These are phyloP conservation scores for Corinectria fuckeliana DNA, from an alignment of 2,329 filamentous ascomycete species.

Conservation along the genomic window DNA sequence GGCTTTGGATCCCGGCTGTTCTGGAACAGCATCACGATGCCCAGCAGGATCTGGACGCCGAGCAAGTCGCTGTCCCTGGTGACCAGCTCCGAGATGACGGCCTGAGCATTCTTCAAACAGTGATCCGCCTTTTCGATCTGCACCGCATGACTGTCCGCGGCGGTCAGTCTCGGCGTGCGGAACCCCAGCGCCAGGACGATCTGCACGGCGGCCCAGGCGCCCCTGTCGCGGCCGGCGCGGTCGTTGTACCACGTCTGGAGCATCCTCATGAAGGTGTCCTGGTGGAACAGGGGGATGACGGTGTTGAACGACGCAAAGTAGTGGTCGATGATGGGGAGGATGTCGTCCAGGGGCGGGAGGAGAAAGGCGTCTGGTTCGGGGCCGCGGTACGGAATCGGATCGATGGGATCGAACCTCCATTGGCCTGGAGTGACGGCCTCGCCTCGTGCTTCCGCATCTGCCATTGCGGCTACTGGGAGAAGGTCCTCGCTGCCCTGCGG, in stretches of 20 bases:
- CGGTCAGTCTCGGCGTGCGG: slow-evolving; percentile 32
- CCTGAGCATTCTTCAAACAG: slow-evolving; percentile 48
- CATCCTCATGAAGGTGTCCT: slow-evolving; percentile 45
- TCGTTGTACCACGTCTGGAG: slow-evolving; percentile 45
- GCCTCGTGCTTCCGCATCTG: not conserved
- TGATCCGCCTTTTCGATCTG: slow-evolving; percentile 34
- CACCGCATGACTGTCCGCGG: slow-evolving; percentile 22
- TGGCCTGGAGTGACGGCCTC: not conserved
- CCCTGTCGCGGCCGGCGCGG: slow-evolving; percentile 26
- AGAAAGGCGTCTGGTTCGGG: slow-evolving; percentile 24
- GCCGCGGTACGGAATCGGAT: slow-evolving; percentile 28
- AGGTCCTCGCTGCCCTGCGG: not conserved
- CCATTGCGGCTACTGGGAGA: not conserved
- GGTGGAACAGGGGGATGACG: slow-evolving; percentile 47
- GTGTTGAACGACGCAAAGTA: slow-evolving; percentile 47
- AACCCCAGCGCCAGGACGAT: slow-evolving; percentile 48
- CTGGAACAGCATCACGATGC: slow-evolving; percentile 47
- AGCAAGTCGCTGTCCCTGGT: slow-evolving; percentile 46
- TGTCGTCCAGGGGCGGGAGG: slow-evolving; percentile 44
- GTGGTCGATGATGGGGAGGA: slow-evolving; percentile 44
- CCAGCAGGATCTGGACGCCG: slow-evolving; percentile 48
- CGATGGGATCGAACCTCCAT: slow-evolving; percentile 33
- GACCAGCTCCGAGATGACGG: slow-evolving; percentile 47
- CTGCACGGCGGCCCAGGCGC: slow-evolving; percentile 48
- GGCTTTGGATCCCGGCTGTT: slow-evolving; percentile 46